Evolutionary conservation across 2,329 filamentous ascomycete species (phyloP).

Genomic region (Neofusicoccum cordaticola): DNA sequence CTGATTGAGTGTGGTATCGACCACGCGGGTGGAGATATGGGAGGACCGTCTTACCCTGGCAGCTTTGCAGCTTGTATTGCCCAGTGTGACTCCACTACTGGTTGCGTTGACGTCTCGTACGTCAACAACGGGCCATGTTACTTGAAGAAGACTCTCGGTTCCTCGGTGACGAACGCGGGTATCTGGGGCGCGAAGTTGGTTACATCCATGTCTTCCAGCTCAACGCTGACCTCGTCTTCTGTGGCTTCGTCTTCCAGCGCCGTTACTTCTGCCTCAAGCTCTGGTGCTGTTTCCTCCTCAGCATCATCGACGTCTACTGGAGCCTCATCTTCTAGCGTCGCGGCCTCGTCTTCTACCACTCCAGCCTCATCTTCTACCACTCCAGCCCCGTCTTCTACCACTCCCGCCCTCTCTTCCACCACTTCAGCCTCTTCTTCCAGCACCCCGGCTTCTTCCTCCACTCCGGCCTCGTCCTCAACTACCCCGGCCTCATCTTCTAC

Average conservation of each 20-base stretch:
- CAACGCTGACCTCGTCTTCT: background rate
- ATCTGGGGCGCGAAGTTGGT: constrained; percentile 16
- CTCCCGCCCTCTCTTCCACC: background rate
- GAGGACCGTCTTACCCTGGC: background rate
- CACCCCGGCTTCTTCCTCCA: too few relatives aligned
- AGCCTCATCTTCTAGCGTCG: background rate
- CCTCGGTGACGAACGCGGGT: background rate
- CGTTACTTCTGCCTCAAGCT: background rate
- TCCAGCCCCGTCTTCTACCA: background rate
- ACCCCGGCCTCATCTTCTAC: background rate
- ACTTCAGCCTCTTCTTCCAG: background rate
- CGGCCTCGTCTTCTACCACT: too few relatives aligned
- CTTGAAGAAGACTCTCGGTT: constrained; percentile 11
- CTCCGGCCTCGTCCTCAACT: background rate
- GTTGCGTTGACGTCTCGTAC: constrained; percentile 16
- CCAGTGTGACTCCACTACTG: constrained; percentile 8
- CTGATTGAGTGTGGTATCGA: constrained; percentile 14
- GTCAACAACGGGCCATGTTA: constrained; percentile 6
- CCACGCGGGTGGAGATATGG: constrained; percentile 10
- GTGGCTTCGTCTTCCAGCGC: background rate
- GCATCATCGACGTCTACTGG: background rate
- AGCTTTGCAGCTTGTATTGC: constrained; percentile 6
- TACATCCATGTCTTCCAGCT: background rate
- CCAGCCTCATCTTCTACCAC: background rate
- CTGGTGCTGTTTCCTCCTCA: background rate